Evolutionary conservation across 495 filamentous ascomycete genomes (phyloP).

Genomic region (Evernia prunastri): DNA sequence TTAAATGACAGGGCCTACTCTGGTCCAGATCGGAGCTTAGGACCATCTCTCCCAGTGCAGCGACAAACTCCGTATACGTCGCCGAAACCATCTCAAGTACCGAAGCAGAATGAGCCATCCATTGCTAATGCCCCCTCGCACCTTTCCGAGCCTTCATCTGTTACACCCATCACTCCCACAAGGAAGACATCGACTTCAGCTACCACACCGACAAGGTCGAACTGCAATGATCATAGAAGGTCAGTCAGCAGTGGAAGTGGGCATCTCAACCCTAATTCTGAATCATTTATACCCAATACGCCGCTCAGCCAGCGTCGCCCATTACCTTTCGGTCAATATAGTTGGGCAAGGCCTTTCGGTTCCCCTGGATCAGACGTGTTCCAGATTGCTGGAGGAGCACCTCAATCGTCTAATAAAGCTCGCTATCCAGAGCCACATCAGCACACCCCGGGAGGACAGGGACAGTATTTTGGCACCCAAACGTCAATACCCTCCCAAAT

Average conservation of each 20-base stretch:
- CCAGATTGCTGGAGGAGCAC: background rate
- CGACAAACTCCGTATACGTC: background rate
- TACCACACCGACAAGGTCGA: background rate
- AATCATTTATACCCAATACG: background rate
- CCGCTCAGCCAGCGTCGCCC: background rate
- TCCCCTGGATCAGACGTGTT: background rate
- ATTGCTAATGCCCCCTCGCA: background rate
- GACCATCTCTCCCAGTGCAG: background rate
- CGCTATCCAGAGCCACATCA: background rate
- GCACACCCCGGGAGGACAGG: background rate
- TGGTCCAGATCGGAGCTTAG: background rate
- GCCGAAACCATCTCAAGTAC: background rate
- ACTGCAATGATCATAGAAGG: background rate
- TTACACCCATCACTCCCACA: background rate
- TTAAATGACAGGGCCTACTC: background rate
- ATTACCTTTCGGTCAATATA: background rate
- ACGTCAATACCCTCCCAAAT: background rate
- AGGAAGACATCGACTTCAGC: background rate
- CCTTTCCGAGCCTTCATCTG: background rate
- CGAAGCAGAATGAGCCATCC: background rate
- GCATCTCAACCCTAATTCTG: background rate
- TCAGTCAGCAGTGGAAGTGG: background rate
- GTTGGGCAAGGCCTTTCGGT: background rate
- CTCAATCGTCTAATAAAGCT: background rate
- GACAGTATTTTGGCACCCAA: background rate